Conservation (phyloP, 2,329 filamentous ascomycete genomes). For the Hymenotorrendiella dingleyae region DNA sequence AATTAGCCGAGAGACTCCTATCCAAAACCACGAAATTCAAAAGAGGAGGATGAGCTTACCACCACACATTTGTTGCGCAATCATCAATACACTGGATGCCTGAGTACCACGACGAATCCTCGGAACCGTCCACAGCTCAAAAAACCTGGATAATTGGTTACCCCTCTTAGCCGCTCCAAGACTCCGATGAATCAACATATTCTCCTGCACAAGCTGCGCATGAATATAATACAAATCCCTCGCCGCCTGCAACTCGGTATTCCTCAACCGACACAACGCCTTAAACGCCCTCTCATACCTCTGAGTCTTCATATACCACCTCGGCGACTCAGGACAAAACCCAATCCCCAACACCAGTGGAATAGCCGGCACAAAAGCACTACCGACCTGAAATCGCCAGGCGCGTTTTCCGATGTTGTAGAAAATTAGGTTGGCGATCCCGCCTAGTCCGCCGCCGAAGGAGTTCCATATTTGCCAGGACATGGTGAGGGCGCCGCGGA, state of each 20-base stretch:
- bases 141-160: constrained; percentile 5
- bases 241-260: constrained; percentile 51
- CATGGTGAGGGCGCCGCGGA: constrained; percentile 67
- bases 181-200: background rate
- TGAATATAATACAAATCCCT: constrained; percentile 55
- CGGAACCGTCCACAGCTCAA: constrained; percentile 61
- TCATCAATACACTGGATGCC: constrained; percentile 74
- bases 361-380: constrained; percentile 54
- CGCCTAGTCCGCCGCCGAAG: constrained; percentile 45
- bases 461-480: constrained; percentile 65
- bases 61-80: constrained; percentile 46
- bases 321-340: constrained; percentile 56
- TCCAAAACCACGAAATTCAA: background rate
- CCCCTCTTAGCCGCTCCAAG: too few relatives aligned
- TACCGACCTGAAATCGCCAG: constrained; percentile 58
- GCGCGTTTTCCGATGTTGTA: constrained; percentile 46
- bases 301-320: constrained; percentile 51
- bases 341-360: constrained; percentile 53
- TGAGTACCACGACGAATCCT: constrained; percentile 65
- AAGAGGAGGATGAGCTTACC: background rate
- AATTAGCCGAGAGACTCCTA: too few relatives aligned
- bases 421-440: constrained; percentile 48
- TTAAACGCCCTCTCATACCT: constrained; percentile 44
- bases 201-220: constrained; percentile 37
- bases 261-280: constrained; percentile 51